Percentiles rank a stretch among this genome's conserved stretches.
phyloP scores from a whole-genome alignment of 441 rosid species.

The Capsella rubella region DNA sequence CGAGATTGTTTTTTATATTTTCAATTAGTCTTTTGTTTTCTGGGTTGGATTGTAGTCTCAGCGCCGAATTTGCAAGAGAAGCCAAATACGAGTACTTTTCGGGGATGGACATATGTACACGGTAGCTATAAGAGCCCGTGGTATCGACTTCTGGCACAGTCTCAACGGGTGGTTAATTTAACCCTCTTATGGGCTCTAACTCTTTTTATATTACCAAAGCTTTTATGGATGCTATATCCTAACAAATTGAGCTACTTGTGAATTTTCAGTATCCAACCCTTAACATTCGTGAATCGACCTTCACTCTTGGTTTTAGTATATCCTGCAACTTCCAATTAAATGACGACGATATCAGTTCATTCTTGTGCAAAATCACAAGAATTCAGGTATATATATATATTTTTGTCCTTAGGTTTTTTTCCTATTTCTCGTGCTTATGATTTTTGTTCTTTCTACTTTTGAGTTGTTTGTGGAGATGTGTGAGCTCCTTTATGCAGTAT shows the following conservation, averaged over 20 bases:
- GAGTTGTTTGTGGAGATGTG: constrained; percentile 45
- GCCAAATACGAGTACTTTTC: constrained; percentile 26
- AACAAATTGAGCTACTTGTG: constrained; percentile 17
- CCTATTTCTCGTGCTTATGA: constrained; percentile 13
- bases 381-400: constrained; percentile 54
- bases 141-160: constrained; percentile 88
- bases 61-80: constrained; percentile 51
- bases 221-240: constrained; percentile 3
- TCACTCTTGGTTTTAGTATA: constrained; percentile 65
- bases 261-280: constrained; percentile 35
- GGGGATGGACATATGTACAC: constrained; percentile 54
- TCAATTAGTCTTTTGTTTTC: constrained; percentile 24
- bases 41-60: constrained; percentile 48
- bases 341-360: constrained; percentile 57
- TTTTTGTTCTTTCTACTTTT: neutral
- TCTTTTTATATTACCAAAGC: constrained; percentile 3
- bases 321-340: constrained; percentile 58
- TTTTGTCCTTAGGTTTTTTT: constrained; percentile 13
- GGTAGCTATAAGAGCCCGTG: constrained; percentile 61
- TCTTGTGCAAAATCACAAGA: constrained; percentile 71
- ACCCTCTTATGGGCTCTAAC: neutral
- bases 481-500: constrained; percentile 68
- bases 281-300: neutral
- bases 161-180: constrained; percentile 58
- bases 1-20: neutral